These are phyloP conservation scores for Kodamaea laetipori DNA, from an alignment of 805 yeast genomes.

Conservation along the genomic window DNA sequence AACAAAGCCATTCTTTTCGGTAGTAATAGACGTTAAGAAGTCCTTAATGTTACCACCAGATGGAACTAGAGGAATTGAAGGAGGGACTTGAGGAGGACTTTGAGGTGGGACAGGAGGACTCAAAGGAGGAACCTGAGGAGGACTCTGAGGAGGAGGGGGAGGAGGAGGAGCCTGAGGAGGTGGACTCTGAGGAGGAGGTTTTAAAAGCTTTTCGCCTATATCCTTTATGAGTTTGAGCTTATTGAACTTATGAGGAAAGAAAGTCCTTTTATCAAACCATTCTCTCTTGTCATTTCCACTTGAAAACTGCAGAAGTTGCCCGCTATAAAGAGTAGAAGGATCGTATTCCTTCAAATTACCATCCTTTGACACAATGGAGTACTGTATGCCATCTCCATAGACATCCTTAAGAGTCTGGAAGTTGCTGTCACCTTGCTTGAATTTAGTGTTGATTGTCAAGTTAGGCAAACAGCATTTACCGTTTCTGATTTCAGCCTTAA, in stretches of 20 bases:
- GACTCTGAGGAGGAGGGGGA: too few species aligned
- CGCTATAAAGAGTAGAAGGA: slow-evolving; percentile 5
- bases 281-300: too few species aligned
- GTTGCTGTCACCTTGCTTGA: slow-evolving; percentile 12
- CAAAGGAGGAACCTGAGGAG: too few species aligned
- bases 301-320: too few species aligned
- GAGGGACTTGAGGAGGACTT: too few species aligned
- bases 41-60: neutral
- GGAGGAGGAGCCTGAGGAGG: too few species aligned
- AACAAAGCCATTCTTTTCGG: slow-evolving; percentile 5
- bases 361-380: slow-evolving; percentile 1
- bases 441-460: slow-evolving; percentile 20
- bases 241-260: neutral
- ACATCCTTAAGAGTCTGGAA: slow-evolving; percentile 5
- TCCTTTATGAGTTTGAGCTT: too few species aligned
- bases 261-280: neutral
- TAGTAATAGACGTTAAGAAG: slow-evolving; percentile 1
- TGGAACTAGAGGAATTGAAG: too few species aligned
- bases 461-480: slow-evolving; percentile 29
- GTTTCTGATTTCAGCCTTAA: slow-evolving; percentile 20
- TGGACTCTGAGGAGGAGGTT: too few species aligned
- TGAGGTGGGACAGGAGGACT: too few species aligned
- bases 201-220: too few species aligned
- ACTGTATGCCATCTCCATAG: slow-evolving; percentile 14
- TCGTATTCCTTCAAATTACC: neutral